phyloP scores from a whole-genome alignment of 345 rosid species.

The Populus ilicifolia region DNA sequence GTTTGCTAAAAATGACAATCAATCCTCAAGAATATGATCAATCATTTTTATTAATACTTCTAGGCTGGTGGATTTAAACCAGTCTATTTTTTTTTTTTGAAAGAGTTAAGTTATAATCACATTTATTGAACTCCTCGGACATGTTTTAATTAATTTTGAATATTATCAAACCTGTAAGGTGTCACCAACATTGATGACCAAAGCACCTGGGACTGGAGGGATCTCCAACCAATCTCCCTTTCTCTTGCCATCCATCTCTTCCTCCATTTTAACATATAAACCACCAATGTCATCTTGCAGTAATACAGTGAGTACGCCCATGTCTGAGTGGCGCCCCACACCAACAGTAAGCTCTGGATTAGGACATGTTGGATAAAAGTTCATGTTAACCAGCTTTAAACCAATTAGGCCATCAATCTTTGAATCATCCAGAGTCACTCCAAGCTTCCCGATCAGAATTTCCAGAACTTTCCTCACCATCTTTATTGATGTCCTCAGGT shows the following conservation, averaged over 20 bases:
- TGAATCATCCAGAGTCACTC: slow-evolving; percentile 33
- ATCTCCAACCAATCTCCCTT: slow-evolving; percentile 28
- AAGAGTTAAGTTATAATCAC: no score
- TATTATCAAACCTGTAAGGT: slow-evolving; percentile 9
- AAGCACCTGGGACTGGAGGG: slow-evolving; percentile 20
- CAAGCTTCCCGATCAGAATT: slow-evolving; percentile 41
- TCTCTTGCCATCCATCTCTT: slow-evolving; percentile 5
- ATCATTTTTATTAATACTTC: no score
- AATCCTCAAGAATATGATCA: no score
- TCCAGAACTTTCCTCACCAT: slow-evolving; percentile 40
- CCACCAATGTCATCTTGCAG: slow-evolving; percentile 67
- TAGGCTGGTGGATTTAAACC: no score
- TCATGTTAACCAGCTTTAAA: slow-evolving; percentile 50
- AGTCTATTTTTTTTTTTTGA: no score
- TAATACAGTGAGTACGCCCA: slow-evolving; percentile 51
- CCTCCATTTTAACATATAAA: slow-evolving; percentile 45
- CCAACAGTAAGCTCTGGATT: slow-evolving; percentile 57
- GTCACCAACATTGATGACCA: slow-evolving; percentile 25
- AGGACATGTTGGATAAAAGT: slow-evolving; percentile 58
- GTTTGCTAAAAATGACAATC: no score
- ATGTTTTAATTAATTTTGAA: no score
- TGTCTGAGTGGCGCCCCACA: slow-evolving; percentile 61
- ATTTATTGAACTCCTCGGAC: no score
- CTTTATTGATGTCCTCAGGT: slow-evolving; percentile 34
- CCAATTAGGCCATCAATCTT: slow-evolving; percentile 37